A percentile compares a stretch with the other conserved stretches of the same genome.
phyloP scores from a whole-genome alignment of 1,139 yeast genomes.

The Saccharomyces hybrid region DNA sequence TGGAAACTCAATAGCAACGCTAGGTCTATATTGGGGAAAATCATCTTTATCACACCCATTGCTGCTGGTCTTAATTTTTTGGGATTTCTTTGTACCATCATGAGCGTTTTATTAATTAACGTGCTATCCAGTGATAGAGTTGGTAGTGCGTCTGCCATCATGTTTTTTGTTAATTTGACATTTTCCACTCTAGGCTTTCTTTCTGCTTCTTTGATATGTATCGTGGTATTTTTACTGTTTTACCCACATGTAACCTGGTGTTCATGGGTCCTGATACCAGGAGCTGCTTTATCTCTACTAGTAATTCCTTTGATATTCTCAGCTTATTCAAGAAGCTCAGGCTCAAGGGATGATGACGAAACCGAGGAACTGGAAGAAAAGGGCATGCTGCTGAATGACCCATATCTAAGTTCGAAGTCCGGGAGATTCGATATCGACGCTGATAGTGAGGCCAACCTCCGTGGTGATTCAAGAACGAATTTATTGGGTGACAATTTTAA shows the following conservation, averaged over 20 bases:
- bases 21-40: slow-evolving; percentile 58
- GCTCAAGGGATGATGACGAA: slow-evolving; percentile 28
- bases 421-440: slow-evolving; percentile 1
- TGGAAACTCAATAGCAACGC: slow-evolving; percentile 50
- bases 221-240: slow-evolving; percentile 50
- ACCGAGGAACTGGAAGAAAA: slow-evolving; percentile 17
- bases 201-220: slow-evolving; percentile 45
- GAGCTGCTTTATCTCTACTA: slow-evolving; percentile 48
- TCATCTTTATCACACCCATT: slow-evolving; percentile 73
- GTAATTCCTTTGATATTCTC: slow-evolving; percentile 38
- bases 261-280: slow-evolving; percentile 61
- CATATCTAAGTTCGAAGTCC: neutral
- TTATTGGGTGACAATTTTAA: neutral
- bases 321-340: slow-evolving; percentile 24
- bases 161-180: slow-evolving; percentile 32
- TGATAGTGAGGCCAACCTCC: neutral
- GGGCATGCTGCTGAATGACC: slow-evolving; percentile 11
- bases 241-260: slow-evolving; percentile 61
- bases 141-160: slow-evolving; percentile 31
- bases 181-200: slow-evolving; percentile 42
- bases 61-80: slow-evolving; percentile 58
- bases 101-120: slow-evolving; percentile 9
- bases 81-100: slow-evolving; percentile 39
- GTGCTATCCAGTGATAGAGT: slow-evolving; percentile 2
- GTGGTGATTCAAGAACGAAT: neutral